Evolutionary conservation across 2,329 filamentous ascomycete genomes (phyloP).

Genomic region (Paecilomyces sp.): DNA sequence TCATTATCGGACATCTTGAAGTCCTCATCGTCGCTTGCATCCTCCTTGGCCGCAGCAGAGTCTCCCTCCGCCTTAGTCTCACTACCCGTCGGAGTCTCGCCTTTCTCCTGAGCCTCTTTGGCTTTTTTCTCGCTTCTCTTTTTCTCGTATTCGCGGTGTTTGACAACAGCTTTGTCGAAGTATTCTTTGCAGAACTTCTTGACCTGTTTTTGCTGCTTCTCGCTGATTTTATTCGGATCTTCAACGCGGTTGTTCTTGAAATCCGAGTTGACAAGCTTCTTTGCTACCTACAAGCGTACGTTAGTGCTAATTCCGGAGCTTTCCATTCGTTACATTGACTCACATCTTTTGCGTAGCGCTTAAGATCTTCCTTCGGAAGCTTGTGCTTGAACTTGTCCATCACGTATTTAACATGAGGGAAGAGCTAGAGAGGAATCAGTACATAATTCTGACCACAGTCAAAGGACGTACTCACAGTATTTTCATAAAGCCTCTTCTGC

Average conservation of each 20-base stretch:
- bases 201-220: slow-evolving; percentile 74
- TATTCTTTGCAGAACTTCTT: slow-evolving; percentile 79
- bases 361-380: slow-evolving; percentile 71
- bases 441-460: background rate
- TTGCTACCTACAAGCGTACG: slow-evolving; percentile 49
- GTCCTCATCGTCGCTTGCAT: slow-evolving; percentile 11
- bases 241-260: slow-evolving; percentile 83
- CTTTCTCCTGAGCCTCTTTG: slow-evolving; percentile 15
- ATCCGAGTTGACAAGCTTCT: slow-evolving; percentile 85
- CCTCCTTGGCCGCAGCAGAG: slow-evolving; percentile 4
- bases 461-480: slow-evolving; percentile 58
- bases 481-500: slow-evolving; percentile 91
- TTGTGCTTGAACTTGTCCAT: slow-evolving; percentile 82
- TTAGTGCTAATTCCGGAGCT: background rate
- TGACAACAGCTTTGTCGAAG: slow-evolving; percentile 76
- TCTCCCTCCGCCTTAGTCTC: background rate
- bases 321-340: slow-evolving; percentile 9
- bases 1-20: slow-evolving; percentile 36
- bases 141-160: slow-evolving; percentile 63
- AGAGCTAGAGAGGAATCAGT: slow-evolving; percentile 50
- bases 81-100: slow-evolving; percentile 12
- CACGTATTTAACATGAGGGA: slow-evolving; percentile 76
- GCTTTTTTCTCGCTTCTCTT: slow-evolving; percentile 48
- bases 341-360: slow-evolving; percentile 58
- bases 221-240: slow-evolving; percentile 68